These are phyloP conservation scores for Aspergillus tubingensis DNA, from an alignment of 2,329 filamentous ascomycete species.

Conservation along the genomic window DNA sequence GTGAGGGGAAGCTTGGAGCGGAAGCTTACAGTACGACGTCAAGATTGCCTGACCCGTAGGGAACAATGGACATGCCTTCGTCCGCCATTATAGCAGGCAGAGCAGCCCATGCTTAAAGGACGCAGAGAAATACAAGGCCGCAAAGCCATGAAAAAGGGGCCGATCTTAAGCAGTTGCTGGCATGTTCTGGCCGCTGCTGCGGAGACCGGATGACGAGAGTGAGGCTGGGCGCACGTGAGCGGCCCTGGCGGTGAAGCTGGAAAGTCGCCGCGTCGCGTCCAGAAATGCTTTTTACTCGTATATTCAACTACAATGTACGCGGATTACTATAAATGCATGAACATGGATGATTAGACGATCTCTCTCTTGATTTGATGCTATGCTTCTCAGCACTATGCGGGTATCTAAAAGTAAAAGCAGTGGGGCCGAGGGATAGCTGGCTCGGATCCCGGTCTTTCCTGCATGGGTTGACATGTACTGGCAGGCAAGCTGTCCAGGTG, in stretches of 20 bases:
- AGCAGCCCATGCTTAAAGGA: slow-evolving; percentile 18
- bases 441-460: not conserved
- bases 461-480: slow-evolving; percentile 10
- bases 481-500: slow-evolving; percentile 8
- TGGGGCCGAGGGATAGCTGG: not conserved
- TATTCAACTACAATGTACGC: not conserved
- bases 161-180: slow-evolving; percentile 1
- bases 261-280: not conserved
- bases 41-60: slow-evolving; percentile 44
- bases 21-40: slow-evolving; percentile 49
- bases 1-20: not conserved
- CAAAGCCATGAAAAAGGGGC: slow-evolving; percentile 1
- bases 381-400: slow-evolving; percentile 15
- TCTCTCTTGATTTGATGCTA: slow-evolving; percentile 6
- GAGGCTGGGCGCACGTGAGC: slow-evolving; percentile 24
- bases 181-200: slow-evolving; percentile 9
- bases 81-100: slow-evolving; percentile 35
- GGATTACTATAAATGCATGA: not conserved
- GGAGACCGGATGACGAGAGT: slow-evolving; percentile 13
- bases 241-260: slow-evolving; percentile 20
- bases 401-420: slow-evolving; percentile 23
- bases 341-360: not conserved
- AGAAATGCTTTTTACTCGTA: not conserved
- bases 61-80: slow-evolving; percentile 46
- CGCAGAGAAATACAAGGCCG: slow-evolving; percentile 8